These are phyloP conservation scores for Lactarius hatsudake DNA, from an alignment of 768 basidiomycete species.

Conservation along the genomic window DNA sequence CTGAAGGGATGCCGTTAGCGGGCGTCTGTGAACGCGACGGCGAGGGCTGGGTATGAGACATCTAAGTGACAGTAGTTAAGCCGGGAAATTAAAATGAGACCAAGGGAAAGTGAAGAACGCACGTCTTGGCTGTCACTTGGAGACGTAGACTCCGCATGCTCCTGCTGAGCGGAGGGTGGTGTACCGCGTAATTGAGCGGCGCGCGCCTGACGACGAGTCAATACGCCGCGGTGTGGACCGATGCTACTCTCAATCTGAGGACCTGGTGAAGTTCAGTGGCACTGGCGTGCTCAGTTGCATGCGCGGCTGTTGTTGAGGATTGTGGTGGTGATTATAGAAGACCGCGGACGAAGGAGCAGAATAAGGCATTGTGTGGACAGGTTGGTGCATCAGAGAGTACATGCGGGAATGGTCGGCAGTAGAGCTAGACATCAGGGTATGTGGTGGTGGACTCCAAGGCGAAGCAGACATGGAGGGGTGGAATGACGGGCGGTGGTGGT, in stretches of 20 bases:
- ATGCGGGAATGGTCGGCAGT: conserved; percentile 27
- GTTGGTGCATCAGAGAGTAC: conserved; percentile 30
- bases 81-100: conserved; percentile 5
- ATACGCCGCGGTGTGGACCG: conserved; percentile 26
- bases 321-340: conserved; percentile 25
- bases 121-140: conserved; percentile 26
- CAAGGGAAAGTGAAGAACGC: conserved; percentile 9
- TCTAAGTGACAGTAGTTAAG: conserved; percentile 14
- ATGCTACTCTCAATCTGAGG: conserved; percentile 27
- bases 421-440: conserved; percentile 26
- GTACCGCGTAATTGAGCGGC: conserved; percentile 22
- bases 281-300: conserved; percentile 23
- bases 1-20: conserved; percentile 21
- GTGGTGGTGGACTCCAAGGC: conserved; percentile 30
- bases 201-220: conserved; percentile 27
- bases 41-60: conserved; percentile 5
- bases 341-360: conserved; percentile 25
- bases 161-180: conserved; percentile 11
- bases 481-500: conserved; percentile 26
- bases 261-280: conserved; percentile 22
- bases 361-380: conserved; percentile 29
- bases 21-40: conserved; percentile 26
- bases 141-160: conserved; percentile 8
- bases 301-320: conserved; percentile 16
- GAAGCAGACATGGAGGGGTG: conserved; percentile 25